These are phyloP conservation scores for Fusarium sp. DNA, from an alignment of 2,329 filamentous ascomycete genomes.

Conservation along the genomic window DNA sequence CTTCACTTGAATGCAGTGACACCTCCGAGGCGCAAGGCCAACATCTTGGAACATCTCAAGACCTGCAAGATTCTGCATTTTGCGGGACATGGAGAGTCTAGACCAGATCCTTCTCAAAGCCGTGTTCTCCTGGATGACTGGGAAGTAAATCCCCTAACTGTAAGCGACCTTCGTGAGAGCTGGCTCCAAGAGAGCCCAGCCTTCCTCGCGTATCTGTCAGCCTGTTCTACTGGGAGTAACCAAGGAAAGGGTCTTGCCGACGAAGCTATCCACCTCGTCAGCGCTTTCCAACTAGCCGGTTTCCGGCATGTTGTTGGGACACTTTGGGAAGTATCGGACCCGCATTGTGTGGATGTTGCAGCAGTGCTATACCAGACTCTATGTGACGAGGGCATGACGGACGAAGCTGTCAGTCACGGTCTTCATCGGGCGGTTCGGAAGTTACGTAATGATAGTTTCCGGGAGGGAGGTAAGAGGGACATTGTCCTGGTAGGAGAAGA, in stretches of 20 bases:
- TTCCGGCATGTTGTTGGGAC: background rate
- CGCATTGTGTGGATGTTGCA: background rate
- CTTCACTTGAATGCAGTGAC: rapidly evolving
- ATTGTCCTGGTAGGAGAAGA: rapidly evolving
- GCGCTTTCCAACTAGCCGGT: background rate
- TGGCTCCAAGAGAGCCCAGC: background rate
- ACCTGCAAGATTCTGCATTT: rapidly evolving
- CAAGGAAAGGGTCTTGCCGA: rapidly evolving
- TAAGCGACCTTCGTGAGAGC: background rate
- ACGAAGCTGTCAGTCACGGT: background rate
- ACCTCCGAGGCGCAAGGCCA: rapidly evolving
- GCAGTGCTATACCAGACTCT: rapidly evolving
- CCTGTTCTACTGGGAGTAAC: background rate
- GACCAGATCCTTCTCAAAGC: rapidly evolving
- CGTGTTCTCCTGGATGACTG: rapidly evolving
- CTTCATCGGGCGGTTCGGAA: background rate
- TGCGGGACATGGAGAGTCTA: background rate
- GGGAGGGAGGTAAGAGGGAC: rapidly evolving
- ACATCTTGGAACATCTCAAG: rapidly evolving
- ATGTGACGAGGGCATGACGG: background rate
- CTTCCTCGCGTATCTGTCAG: rapidly evolving
- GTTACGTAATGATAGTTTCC: rapidly evolving
- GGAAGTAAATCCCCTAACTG: rapidly evolving
- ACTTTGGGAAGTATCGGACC: rapidly evolving
- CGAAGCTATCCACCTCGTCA: rapidly evolving